Conservation (phyloP, 1,139 yeast species). For the Candida mesenterica region DNA sequence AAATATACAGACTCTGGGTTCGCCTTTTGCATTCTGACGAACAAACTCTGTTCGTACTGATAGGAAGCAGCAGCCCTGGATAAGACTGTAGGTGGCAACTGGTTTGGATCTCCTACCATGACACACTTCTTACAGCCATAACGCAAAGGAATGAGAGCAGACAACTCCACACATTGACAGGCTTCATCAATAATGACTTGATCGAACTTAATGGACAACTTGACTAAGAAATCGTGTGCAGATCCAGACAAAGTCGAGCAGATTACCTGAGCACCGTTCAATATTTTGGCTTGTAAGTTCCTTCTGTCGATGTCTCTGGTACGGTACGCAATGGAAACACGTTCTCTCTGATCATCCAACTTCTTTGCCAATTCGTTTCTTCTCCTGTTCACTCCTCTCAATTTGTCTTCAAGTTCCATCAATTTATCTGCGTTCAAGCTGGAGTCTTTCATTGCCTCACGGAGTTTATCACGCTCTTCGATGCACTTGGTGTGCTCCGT, state of each 20-base stretch:
- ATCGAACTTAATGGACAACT: slow-evolving; percentile 74
- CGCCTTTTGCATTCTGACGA: slow-evolving; percentile 86
- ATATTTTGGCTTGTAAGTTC: slow-evolving; percentile 67
- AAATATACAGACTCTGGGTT: slow-evolving; percentile 63
- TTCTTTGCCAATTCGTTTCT: slow-evolving; percentile 70
- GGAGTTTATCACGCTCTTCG: slow-evolving; percentile 48
- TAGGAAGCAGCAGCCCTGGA: slow-evolving; percentile 82
- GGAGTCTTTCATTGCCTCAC: slow-evolving; percentile 36
- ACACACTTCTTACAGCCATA: slow-evolving; percentile 91
- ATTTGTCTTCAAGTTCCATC: slow-evolving; percentile 43
- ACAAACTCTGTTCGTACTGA: slow-evolving; percentile 86
- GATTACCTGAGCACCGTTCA: slow-evolving; percentile 79
- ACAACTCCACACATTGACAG: slow-evolving; percentile 93
- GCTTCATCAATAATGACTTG: slow-evolving; percentile 98
- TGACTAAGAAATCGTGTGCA: slow-evolving; percentile 82
- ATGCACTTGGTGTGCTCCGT: slow-evolving; percentile 53
- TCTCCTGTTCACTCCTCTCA: slow-evolving; percentile 55
- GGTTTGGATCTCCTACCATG: slow-evolving; percentile 99
- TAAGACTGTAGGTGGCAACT: slow-evolving; percentile 96
- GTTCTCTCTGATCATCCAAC: slow-evolving; percentile 79
- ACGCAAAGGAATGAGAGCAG: slow-evolving; percentile 87
- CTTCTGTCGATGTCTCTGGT: slow-evolving; percentile 77
- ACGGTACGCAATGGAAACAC: slow-evolving; percentile 63
- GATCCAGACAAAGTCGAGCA: slow-evolving; percentile 95
- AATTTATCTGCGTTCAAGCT: slow-evolving; percentile 38